Evolutionary conservation across 2,329 filamentous ascomycete species (phyloP), one percentile per base, ranked within the genome.

Genomic region (Arthroderma uncinatum): DNA sequence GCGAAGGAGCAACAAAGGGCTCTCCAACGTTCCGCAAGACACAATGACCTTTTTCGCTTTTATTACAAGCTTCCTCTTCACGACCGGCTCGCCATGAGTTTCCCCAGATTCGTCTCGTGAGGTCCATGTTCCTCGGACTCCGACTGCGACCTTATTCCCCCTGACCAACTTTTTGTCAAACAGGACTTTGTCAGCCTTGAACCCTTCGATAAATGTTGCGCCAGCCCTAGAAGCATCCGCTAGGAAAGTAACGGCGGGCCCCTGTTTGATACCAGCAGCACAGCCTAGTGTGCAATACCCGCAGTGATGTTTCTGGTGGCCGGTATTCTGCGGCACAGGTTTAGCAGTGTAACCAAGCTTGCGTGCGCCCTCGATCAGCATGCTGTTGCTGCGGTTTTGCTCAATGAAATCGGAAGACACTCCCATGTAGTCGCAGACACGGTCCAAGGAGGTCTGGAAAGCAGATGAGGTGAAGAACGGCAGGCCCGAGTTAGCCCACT

Each of bases 181-280:
- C 0, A 87, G 62, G 14, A 96, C 76, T 59, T 79, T 79, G 10
- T 87, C 80, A 0, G 84, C 87, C 19, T 83, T 72, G 65, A 93
- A 89, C 0, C 90, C 90, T 74, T 96, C 89, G 58, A 94, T 80
- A 67, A 95, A 95, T 61, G 80, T 76, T 0, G 90, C 87, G 0
- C 90, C 90, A 0, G 86, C 83, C 55, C 79, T 78, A 0, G 84
- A 86, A 1, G 92, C 90, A 64, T 90, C 88, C 0, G 87, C 87
- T 12, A 96, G 75, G 77, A 83, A 96, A 5, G 82, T 82, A 23
- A 87, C 82, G 0, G 82, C 80, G 0, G 91, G 87, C 0, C 91
- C 89, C 69, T 86, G 84, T 74, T 96, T 96, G 61, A 84, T 82
- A 50, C 79, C 82, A 1, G 81, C 80, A 7, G 77, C 75, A 62